Evolutionary conservation across 805 yeast genomes (phyloP), one percentile per base, ranked within the genome.

Genomic region (Kregervanrija delftensis): DNA sequence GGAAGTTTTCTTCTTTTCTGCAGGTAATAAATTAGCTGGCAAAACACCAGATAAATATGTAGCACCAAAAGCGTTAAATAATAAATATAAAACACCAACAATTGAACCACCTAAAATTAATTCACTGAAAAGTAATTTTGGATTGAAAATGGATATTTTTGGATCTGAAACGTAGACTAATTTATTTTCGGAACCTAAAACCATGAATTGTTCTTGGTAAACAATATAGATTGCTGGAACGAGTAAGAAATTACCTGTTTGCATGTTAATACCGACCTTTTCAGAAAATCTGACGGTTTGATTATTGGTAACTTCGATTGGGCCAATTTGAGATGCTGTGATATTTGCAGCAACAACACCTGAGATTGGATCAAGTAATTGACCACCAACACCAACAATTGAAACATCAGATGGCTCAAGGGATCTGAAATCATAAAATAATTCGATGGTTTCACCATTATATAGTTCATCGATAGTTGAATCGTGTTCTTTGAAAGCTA

Each of bases 351-450:
- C 58, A 40, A 69, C 52, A 39, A 71, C 72, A 47, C 80, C 76
- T 41, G 74, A 71, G 48, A 65, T 66, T 22, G 85, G 79, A 47
- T 79, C 72, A 45, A 73, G 66, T 63, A 85, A 72, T 43, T 72
- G 57, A 44, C 93, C 93, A 43, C 86, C 83, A 45, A 82, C 77
- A 47, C 88, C 93, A 39, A 79, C 75, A 44, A 86, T 63, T 15
- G 74, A 66, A 36, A 76, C 68, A 5, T 70, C 71, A 12, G 58
- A 63, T 6, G 73, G 74, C 51, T 81, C 85, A 33, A 71, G 64
- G 57, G 83, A 83, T 41, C 60, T 54, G 48, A 83, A 71, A 8
- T 69, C 63, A 60, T 80, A 83, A 15, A 61, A 63, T 44, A 85
- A 58, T 2, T 77, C 63, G 33, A 77, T 62, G 28, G 69, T 65